Conservation (phyloP, 1,284 basidiomycete species). For the Malassezia cuniculi region DNA sequence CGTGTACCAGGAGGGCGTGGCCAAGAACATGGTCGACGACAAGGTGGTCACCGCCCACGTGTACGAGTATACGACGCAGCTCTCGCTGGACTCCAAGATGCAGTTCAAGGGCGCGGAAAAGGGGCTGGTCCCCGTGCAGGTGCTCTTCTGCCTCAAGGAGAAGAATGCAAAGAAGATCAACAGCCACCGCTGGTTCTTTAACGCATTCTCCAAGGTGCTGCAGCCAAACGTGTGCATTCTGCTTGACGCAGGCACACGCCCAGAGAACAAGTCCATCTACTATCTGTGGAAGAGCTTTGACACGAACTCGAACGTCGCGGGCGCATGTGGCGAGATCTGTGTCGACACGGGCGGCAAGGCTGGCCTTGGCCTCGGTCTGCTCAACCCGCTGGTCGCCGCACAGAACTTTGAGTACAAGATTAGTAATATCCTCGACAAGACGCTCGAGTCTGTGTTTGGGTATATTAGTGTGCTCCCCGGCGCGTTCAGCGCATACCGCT, state of each 20-base stretch:
- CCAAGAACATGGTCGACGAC: conserved; percentile 73
- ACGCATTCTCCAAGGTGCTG: conserved; percentile 45
- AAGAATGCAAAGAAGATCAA: conserved; percentile 52
- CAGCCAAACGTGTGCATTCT: conserved; percentile 78
- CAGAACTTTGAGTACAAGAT: conserved; percentile 45
- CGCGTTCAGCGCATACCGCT: conserved; percentile 61
- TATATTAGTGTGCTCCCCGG: conserved; percentile 86
- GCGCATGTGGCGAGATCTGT: conserved; percentile 82
- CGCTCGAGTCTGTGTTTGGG: conserved; percentile 62
- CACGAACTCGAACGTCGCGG: conserved; percentile 85
- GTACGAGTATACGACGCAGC: conserved; percentile 58
- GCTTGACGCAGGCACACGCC: conserved; percentile 86
- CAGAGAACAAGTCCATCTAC: conserved; percentile 85
- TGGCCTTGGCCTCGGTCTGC: conserved; percentile 46
- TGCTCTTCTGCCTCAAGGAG: conserved; percentile 89
- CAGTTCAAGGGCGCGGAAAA: conserved; percentile 70
- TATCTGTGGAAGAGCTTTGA: conserved; percentile 96
- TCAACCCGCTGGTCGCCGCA: conserved; percentile 59
- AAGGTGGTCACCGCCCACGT: conserved; percentile 79
- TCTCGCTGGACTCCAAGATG: conserved; percentile 65
- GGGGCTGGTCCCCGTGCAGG: conserved; percentile 65
- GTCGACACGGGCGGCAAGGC: conserved; percentile 65
- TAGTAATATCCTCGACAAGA: conserved; percentile 46
- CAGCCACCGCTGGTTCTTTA: conserved; percentile 41
- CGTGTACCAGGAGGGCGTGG: conserved; percentile 79